These are phyloP conservation scores for Akanthomyces dipterigenus DNA, from an alignment of 2,329 filamentous ascomycete genomes.

Conservation along the genomic window DNA sequence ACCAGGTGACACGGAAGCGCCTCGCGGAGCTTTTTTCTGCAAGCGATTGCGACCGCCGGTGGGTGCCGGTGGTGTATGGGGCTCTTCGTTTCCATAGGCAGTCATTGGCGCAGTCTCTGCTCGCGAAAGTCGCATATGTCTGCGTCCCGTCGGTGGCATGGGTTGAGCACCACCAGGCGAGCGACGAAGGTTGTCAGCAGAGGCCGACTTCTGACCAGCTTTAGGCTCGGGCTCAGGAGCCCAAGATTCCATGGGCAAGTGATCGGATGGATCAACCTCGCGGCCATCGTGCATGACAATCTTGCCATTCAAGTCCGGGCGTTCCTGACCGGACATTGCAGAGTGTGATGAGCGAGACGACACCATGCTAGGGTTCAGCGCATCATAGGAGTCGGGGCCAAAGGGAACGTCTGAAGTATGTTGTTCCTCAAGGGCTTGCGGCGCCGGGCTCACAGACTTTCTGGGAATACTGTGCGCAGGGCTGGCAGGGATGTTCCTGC, in stretches of 20 bases:
- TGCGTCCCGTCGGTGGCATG: constrained; percentile 43
- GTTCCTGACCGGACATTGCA: constrained; percentile 25
- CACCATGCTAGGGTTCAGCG: constrained; percentile 55
- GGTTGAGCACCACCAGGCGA: constrained; percentile 47
- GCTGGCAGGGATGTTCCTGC: constrained; percentile 36
- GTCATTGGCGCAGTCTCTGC: constrained; percentile 38
- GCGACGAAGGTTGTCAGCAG: constrained; percentile 32
- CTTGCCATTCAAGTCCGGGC: constrained; percentile 54
- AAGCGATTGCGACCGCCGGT: constrained; percentile 49
- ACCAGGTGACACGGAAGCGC: constrained; percentile 32
- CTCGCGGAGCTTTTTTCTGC: constrained; percentile 54
- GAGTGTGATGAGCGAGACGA: constrained; percentile 26
- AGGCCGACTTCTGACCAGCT: constrained; percentile 20
- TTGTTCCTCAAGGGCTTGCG: constrained; percentile 42
- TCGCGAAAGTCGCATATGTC: constrained; percentile 42
- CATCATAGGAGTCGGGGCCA: constrained; percentile 68
- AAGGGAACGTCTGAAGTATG: constrained; percentile 60
- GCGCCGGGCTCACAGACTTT: constrained; percentile 69
- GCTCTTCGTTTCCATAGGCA: constrained; percentile 26
- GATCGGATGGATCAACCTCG: constrained; percentile 74
- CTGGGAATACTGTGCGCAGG: constrained; percentile 51
- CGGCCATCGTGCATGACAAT: constrained; percentile 71
- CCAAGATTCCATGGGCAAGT: constrained; percentile 70
- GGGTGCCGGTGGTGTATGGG: constrained; percentile 25
- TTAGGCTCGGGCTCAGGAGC: constrained; percentile 64